Percentiles rank a stretch among this genome's conserved stretches.
Evolutionary conservation across 192 early-diverging fungal genomes (phyloP).

Genomic region (Chytriomyces hyalinus): DNA sequence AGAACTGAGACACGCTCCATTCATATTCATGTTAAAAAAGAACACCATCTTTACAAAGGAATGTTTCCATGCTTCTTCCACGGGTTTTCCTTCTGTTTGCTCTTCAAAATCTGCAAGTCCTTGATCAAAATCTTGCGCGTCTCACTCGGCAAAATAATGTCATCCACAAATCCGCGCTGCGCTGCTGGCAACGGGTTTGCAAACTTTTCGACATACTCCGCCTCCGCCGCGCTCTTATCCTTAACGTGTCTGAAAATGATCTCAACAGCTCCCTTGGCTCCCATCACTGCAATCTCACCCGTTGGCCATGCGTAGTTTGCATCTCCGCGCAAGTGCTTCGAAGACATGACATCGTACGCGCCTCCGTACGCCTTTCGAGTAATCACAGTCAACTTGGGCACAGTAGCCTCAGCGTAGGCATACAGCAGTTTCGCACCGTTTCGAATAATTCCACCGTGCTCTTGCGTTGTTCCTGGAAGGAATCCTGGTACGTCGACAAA

Average conservation of each 20-base stretch:
- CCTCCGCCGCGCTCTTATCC: slow-evolving; percentile 72
- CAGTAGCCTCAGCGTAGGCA: slow-evolving; percentile 90
- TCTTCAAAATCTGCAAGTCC: slow-evolving; percentile 79
- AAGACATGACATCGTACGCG: slow-evolving; percentile 95
- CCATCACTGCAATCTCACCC: slow-evolving; percentile 99
- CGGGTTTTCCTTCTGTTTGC: slow-evolving; percentile 78
- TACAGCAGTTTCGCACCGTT: slow-evolving; percentile 96
- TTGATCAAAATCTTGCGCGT: slow-evolving; percentile 87
- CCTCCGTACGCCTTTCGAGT: slow-evolving; percentile 98
- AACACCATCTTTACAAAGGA: slow-evolving; percentile 68
- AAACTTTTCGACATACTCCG: slow-evolving; percentile 89
- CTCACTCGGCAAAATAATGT: slow-evolving; percentile 62
- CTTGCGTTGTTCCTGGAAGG: slow-evolving; percentile 90
- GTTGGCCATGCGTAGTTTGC: slow-evolving; percentile 92
- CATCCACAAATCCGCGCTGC: slow-evolving; percentile 73
- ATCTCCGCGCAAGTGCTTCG: slow-evolving; percentile 95
- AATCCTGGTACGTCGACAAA: slow-evolving; percentile 98
- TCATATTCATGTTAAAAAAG: too few relatives aligned
- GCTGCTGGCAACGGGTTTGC: slow-evolving; percentile 94
- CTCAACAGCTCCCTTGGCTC: slow-evolving; percentile 95
- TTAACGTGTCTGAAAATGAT: slow-evolving; percentile 82
- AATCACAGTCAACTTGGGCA: slow-evolving; percentile 94
- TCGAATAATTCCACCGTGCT: slow-evolving; percentile 94
- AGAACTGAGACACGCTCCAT: too few relatives aligned
- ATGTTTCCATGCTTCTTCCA: slow-evolving; percentile 95